These are phyloP conservation scores for Paraleonurus japonicus DNA, from an alignment of 257 asterid genomes.

Conservation along the genomic window DNA sequence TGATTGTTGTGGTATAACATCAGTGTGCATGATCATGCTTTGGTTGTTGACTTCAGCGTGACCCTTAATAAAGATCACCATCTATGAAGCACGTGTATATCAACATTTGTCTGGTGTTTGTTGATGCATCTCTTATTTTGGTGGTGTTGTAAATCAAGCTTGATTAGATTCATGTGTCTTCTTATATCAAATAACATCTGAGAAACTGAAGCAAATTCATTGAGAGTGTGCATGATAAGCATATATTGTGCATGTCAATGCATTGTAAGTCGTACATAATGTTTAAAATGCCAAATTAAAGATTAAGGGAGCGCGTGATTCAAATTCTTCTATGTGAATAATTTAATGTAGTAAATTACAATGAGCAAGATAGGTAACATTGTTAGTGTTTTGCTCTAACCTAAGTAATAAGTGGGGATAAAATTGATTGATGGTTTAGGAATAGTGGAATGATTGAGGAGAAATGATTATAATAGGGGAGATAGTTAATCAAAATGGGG, in stretches of 20 bases:
- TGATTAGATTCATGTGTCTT: neutral
- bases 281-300: neutral
- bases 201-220: neutral
- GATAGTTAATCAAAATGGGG: too few relatives aligned
- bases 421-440: too few relatives aligned
- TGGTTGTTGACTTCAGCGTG: neutral
- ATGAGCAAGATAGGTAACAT: neutral
- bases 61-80: neutral
- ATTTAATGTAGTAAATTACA: neutral
- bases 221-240: neutral
- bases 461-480: too few relatives aligned
- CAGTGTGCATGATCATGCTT: neutral
- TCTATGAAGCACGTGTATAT: neutral
- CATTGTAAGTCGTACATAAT: neutral
- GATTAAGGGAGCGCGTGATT: neutral
- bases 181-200: neutral
- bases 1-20: neutral
- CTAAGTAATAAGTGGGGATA: too few relatives aligned
- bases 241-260: neutral
- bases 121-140: constrained; percentile 2
- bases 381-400: neutral
- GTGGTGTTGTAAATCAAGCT: constrained; percentile 20
- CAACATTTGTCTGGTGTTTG: neutral
- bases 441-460: too few relatives aligned
- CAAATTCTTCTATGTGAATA: neutral